phyloP scores from a whole-genome alignment of 2,329 filamentous ascomycete species.

The Trematosphaeria pertusa region DNA sequence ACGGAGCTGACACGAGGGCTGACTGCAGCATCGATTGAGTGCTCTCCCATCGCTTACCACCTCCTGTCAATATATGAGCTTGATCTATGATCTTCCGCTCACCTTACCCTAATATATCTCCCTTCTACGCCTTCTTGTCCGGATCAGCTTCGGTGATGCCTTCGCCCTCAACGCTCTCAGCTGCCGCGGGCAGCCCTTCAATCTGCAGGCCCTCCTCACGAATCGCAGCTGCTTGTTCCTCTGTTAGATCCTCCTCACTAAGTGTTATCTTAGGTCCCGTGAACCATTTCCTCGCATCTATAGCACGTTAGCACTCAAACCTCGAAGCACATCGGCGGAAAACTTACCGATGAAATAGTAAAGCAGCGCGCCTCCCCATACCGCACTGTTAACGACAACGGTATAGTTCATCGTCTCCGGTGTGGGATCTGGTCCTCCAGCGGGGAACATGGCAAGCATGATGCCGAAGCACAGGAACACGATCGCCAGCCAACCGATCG shows the following conservation, averaged over 20 bases:
- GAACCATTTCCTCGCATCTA: conserved; percentile 66
- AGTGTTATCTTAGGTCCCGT: conserved; percentile 66
- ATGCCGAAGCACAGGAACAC: conserved; percentile 64
- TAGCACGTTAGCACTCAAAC: conserved; percentile 19
- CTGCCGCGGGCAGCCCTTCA: conserved; percentile 13
- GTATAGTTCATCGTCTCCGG: conserved; percentile 67
- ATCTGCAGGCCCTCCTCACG: conserved; percentile 25
- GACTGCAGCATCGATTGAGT: too few species aligned
- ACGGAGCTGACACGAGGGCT: too few species aligned
- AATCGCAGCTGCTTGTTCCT: conserved; percentile 19
- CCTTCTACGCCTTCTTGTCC: background rate
- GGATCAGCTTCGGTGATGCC: background rate
- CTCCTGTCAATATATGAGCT: too few species aligned
- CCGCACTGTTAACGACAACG: conserved; percentile 65
- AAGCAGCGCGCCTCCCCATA: conserved; percentile 63
- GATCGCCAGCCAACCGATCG: conserved; percentile 62
- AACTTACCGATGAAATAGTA: conserved; percentile 55
- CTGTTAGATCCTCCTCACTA: conserved; percentile 32
- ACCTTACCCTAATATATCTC: too few species aligned
- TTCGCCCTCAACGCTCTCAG: background rate
- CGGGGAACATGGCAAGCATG: conserved; percentile 65
- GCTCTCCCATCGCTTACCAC: too few species aligned
- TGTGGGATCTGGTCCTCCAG: conserved; percentile 60
- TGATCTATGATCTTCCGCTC: too few species aligned
- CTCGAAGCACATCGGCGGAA: conserved; percentile 11